Percentiles rank a stretch among this genome's conserved stretches.
phyloP scores from a whole-genome alignment of 2,329 filamentous ascomycete genomes.

The Colletotrichum sp. region DNA sequence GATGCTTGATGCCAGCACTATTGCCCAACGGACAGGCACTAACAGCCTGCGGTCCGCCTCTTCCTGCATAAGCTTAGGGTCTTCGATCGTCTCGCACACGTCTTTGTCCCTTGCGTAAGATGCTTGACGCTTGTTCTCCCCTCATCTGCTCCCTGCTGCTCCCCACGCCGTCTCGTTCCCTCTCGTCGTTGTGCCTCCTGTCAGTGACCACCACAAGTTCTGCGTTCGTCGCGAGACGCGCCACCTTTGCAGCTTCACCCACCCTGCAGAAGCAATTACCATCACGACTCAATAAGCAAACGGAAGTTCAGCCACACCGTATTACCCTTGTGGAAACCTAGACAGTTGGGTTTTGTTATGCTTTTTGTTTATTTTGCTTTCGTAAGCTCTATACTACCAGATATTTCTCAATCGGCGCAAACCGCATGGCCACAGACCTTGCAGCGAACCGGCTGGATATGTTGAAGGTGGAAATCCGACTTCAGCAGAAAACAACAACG shows the following conservation, averaged over 20 bases:
- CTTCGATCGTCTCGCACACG: neutral
- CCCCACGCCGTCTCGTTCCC: neutral
- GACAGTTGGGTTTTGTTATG: neutral
- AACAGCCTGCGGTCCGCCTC: slow-evolving; percentile 11
- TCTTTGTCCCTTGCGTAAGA: slow-evolving; percentile 1
- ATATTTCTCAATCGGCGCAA: neutral
- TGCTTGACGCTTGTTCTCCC: neutral
- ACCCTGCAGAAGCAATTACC: neutral
- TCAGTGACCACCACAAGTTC: neutral
- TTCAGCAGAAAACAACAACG: neutral
- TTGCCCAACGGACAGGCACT: neutral
- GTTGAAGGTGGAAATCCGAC: neutral
- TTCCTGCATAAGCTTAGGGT: slow-evolving; percentile 17
- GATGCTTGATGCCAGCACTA: slow-evolving; percentile 9
- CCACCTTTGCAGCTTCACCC: neutral
- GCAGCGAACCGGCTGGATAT: neutral
- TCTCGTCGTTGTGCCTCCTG: neutral
- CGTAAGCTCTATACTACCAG: neutral
- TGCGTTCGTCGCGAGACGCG: slow-evolving; percentile 4
- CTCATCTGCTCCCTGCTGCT: neutral
- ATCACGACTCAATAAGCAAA: neutral
- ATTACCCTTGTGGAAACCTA: neutral
- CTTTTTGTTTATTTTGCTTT: neutral
- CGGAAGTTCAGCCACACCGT: neutral
- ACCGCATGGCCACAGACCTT: neutral